Conservation (phyloP, 768 basidiomycete species). For the Tulasnella sp. region DNA sequence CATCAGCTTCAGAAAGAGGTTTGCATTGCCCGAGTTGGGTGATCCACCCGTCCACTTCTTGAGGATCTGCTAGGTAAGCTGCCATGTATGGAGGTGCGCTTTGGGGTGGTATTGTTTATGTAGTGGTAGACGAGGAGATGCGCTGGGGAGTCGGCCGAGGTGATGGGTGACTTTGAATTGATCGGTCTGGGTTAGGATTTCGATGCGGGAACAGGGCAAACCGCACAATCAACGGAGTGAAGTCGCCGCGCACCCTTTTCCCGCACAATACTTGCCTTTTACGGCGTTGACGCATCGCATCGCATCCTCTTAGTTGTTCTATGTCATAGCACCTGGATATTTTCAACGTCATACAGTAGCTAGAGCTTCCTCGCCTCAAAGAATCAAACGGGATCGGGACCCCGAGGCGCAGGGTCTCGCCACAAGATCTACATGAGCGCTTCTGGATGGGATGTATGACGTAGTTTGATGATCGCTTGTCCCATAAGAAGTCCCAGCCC, state of each 20-base stretch:
- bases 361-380: no score
- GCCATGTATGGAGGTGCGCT: background rate
- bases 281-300: no score
- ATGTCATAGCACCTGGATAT: no score
- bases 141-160: background rate
- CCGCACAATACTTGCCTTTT: no score
- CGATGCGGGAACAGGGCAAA: conserved; percentile 8
- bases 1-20: conserved; percentile 87
- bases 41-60: conserved; percentile 94
- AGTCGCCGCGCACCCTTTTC: background rate
- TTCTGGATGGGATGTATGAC: no score
- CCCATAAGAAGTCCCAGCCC: no score
- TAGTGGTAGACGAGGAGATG: background rate
- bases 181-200: conserved; percentile 6
- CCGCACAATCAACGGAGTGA: background rate
- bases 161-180: background rate
- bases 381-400: no score
- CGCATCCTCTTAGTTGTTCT: no score
- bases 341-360: no score
- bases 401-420: no score
- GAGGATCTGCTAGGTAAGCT: conserved; percentile 25
- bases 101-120: background rate
- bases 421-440: no score
- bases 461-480: no score
- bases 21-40: conserved; percentile 95